Percentiles rank a stretch among this genome's conserved stretches.
These are phyloP conservation scores for Cordyceps cicadae DNA, from an alignment of 2,329 filamentous ascomycete species.

Conservation along the genomic window DNA sequence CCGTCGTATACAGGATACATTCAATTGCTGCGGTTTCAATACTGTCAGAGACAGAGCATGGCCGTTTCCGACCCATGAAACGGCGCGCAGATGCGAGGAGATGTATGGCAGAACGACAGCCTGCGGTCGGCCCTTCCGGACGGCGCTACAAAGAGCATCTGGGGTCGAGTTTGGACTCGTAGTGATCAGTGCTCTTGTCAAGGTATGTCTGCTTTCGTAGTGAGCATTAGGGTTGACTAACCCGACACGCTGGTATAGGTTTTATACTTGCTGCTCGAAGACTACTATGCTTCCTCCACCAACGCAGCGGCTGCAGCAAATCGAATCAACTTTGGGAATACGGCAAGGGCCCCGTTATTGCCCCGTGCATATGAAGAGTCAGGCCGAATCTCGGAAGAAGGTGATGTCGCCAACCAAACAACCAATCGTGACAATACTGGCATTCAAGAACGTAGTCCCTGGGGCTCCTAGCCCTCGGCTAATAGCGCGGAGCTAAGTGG, in stretches of 20 bases:
- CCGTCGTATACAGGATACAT: constrained; percentile 50
- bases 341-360: background rate
- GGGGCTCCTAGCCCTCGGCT: background rate
- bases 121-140: constrained; percentile 44
- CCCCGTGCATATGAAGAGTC: background rate
- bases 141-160: constrained; percentile 26
- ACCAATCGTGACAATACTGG: background rate
- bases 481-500: background rate
- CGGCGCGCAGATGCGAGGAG: constrained; percentile 14
- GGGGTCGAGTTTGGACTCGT: constrained; percentile 39
- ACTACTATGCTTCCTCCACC: background rate
- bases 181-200: constrained; percentile 39
- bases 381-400: background rate
- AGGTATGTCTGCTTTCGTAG: constrained; percentile 25
- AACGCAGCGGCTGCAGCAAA: background rate
- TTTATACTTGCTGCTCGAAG: background rate
- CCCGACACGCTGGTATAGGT: background rate
- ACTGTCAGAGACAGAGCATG: constrained; percentile 19
- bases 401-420: background rate
- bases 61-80: background rate
- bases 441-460: background rate
- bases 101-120: constrained; percentile 33
- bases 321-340: background rate
- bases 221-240: background rate
- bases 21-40: constrained; percentile 55